Evolutionary conservation across 2,329 filamentous ascomycete species (phyloP).

Genomic region (Penicillium rolfsii): DNA sequence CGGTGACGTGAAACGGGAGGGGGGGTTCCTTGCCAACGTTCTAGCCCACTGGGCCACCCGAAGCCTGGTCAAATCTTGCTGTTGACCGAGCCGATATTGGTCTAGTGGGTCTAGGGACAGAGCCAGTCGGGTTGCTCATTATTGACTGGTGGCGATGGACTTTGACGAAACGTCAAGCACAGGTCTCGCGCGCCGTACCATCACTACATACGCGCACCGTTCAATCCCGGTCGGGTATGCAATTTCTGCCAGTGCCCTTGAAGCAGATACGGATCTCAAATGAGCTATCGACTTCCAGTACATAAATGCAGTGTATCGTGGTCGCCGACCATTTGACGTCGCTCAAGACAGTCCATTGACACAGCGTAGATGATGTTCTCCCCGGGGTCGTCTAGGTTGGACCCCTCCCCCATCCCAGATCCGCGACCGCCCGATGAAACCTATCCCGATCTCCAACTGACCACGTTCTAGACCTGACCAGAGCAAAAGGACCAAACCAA

Average conservation of each 20-base stretch:
- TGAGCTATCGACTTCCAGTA: not conserved
- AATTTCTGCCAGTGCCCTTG: not conserved
- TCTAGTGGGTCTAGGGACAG: not conserved
- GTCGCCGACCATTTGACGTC: not conserved
- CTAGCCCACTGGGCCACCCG: not conserved
- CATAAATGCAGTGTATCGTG: not conserved
- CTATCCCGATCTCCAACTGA: conserved; percentile 6
- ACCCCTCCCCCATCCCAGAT: not conserved
- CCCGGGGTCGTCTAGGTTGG: not conserved
- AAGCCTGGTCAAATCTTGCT: not conserved
- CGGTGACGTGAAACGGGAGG: not conserved
- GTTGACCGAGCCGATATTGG: not conserved
- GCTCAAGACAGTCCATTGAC: not conserved
- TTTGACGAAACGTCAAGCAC: not conserved
- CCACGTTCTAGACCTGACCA: conserved; percentile 10
- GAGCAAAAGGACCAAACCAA: not conserved
- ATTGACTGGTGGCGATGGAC: conserved; percentile 4
- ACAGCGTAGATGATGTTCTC: not conserved
- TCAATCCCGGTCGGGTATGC: not conserved
- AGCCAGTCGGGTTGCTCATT: conserved; percentile 4
- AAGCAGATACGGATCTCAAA: not conserved
- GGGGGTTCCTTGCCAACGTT: not conserved
- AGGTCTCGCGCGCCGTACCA: not conserved
- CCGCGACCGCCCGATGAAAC: conserved; percentile 8
- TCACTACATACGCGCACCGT: not conserved